Evolutionary conservation across 2,329 filamentous ascomycete genomes (phyloP).

Genomic region (Aspergillus candidus): DNA sequence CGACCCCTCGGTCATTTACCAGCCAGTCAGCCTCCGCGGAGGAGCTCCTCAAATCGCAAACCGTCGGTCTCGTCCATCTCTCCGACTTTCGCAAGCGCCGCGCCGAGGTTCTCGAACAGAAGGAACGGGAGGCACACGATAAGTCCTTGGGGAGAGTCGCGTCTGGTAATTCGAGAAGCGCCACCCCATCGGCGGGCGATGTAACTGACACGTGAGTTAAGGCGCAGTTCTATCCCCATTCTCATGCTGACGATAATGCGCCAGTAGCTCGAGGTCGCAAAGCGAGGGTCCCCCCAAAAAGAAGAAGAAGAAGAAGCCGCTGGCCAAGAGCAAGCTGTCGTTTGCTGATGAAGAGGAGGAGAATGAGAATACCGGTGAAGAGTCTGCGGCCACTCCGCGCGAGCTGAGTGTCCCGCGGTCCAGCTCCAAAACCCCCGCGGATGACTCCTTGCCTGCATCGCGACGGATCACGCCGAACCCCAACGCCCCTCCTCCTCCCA

Average conservation of each 20-base stretch:
- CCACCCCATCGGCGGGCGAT: slow-evolving; percentile 43
- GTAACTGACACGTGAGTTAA: slow-evolving; percentile 54
- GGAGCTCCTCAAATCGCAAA: slow-evolving; percentile 76
- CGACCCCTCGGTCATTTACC: slow-evolving; percentile 56
- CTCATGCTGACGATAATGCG: slow-evolving; percentile 50
- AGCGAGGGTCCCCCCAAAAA: slow-evolving; percentile 43
- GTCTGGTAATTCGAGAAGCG: slow-evolving; percentile 43
- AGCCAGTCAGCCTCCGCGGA: slow-evolving; percentile 70
- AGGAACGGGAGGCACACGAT: slow-evolving; percentile 73
- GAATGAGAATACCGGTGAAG: slow-evolving; percentile 48
- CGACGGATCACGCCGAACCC: slow-evolving; percentile 41
- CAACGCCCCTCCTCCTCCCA: slow-evolving; percentile 54
- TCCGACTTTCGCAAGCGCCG: slow-evolving; percentile 94
- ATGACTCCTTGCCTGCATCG: slow-evolving; percentile 22
- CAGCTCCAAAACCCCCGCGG: slow-evolving; percentile 32
- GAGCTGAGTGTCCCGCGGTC: slow-evolving; percentile 36
- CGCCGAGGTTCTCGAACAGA: slow-evolving; percentile 86
- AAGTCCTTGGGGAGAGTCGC: slow-evolving; percentile 44
- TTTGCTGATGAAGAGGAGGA: slow-evolving; percentile 59
- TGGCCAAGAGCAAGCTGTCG: slow-evolving; percentile 57
- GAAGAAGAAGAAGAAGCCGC: slow-evolving; percentile 57
- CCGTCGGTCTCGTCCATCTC: slow-evolving; percentile 83
- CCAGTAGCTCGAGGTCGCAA: slow-evolving; percentile 49
- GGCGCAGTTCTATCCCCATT: slow-evolving; percentile 4
- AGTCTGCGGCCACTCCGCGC: slow-evolving; percentile 30